phyloP scores from a whole-genome alignment of 73 alveolate species.

The Blepharisma stoltei region DNA sequence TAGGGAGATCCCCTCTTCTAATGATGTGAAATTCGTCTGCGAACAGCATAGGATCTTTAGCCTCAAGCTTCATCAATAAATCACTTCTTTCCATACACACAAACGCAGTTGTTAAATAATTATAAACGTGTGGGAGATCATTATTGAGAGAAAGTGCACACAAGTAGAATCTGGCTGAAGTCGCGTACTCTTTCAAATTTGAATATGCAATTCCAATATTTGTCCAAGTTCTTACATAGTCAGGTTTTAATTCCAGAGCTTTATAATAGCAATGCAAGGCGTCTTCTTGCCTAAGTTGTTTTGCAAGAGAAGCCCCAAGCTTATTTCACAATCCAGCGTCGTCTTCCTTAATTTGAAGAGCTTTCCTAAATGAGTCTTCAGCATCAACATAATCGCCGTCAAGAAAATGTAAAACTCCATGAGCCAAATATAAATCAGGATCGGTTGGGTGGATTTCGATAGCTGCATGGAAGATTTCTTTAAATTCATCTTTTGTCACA shows the following conservation, averaged over 20 bases:
- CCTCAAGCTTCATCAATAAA: slow-evolving; percentile 40
- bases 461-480: slow-evolving; percentile 54
- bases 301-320: slow-evolving; percentile 91
- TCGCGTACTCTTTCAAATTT: slow-evolving; percentile 48
- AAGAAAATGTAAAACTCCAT: slow-evolving; percentile 40
- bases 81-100: slow-evolving; percentile 47
- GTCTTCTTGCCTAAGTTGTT: slow-evolving; percentile 50
- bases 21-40: slow-evolving; percentile 53
- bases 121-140: slow-evolving; percentile 75
- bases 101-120: slow-evolving; percentile 65
- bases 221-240: slow-evolving; percentile 83
- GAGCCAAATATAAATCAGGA: slow-evolving; percentile 42
- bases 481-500: slow-evolving; percentile 46
- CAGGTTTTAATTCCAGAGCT: slow-evolving; percentile 84
- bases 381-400: slow-evolving; percentile 52
- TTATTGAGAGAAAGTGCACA: slow-evolving; percentile 82
- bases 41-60: slow-evolving; percentile 37
- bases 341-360: slow-evolving; percentile 60
- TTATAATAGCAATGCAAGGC: slow-evolving; percentile 64
- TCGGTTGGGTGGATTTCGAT: slow-evolving; percentile 48
- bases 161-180: slow-evolving; percentile 67
- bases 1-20: slow-evolving; percentile 55
- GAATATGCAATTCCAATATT: slow-evolving; percentile 81
- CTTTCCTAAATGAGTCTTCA: slow-evolving; percentile 45
- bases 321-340: slow-evolving; percentile 86